Conservation (phyloP, 129 eudicot genomes). For the Flaveria bidentis region DNA sequence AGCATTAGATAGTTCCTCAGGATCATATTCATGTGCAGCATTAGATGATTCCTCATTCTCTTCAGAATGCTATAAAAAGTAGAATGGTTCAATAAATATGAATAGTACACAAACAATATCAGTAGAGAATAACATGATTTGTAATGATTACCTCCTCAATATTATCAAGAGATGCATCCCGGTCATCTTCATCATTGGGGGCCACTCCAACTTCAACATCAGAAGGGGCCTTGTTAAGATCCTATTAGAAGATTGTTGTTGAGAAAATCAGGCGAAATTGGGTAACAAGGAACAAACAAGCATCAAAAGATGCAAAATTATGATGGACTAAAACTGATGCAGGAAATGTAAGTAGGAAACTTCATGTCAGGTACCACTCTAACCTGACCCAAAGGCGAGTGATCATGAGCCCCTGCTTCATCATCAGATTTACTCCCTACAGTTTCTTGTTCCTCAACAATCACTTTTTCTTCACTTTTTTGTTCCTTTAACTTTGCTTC, state of each 20-base stretch:
- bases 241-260: slow-evolving; percentile 41
- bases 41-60: slow-evolving; percentile 41
- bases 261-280: slow-evolving; percentile 5
- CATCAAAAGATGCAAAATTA: slow-evolving; percentile 22
- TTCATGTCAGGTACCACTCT: slow-evolving; percentile 13
- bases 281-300: slow-evolving; percentile 7
- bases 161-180: slow-evolving; percentile 37
- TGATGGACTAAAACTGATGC: slow-evolving; percentile 18
- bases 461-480: slow-evolving; percentile 44
- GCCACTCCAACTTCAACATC: slow-evolving; percentile 36
- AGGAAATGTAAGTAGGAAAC: background rate
- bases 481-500: slow-evolving; percentile 49
- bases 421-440: slow-evolving; percentile 43
- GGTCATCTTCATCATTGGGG: slow-evolving; percentile 36
- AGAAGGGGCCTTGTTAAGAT: slow-evolving; percentile 36
- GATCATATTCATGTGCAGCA: slow-evolving; percentile 38
- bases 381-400: slow-evolving; percentile 56
- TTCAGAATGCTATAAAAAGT: slow-evolving; percentile 39
- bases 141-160: slow-evolving; percentile 40
- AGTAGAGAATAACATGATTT: slow-evolving; percentile 17
- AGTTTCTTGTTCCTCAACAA: slow-evolving; percentile 40
- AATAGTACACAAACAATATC: slow-evolving; percentile 16
- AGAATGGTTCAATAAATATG: slow-evolving; percentile 14
- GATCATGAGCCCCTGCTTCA: slow-evolving; percentile 41
- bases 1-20: slow-evolving; percentile 38